Base-by-base conservation (phyloP, 2,329 filamentous ascomycete genomes). In the Calonectria multiphialidica region DNA sequence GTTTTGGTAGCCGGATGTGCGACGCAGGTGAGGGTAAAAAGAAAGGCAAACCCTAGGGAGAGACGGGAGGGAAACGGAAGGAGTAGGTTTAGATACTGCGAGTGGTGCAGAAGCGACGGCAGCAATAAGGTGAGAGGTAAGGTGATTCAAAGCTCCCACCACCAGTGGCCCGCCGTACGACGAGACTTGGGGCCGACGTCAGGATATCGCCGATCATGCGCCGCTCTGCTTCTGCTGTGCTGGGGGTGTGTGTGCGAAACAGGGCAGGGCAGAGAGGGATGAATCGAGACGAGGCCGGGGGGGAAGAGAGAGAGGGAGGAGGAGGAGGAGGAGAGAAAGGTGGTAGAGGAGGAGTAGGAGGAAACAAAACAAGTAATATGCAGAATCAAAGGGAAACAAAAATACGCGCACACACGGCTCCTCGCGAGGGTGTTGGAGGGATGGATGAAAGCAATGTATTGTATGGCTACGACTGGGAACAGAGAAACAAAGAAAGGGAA, bases 61-160 rank as follows among this genome's bases (percentile, higher is more conserved):
- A 72, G 67, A 61, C 59, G 37, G 40, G 23, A 55, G 67, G 53
- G 37, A 25, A 62, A 68, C 59, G 28, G 5, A 30, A 69, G 57
- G 67, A 59, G 53, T 59, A 59, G 53, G 35, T 59, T 59, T 59
- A 59, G 53, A 21, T 59, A 59, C n/a, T 40, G 35, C 53, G 21
- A 23, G 33, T 59, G 53, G 53, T 59, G 53, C 53, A 59, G 33
- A 40, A 59, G 53, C 53, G 35, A 21, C 53, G 53, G 25, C 49
- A 15, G 35, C 37, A 25, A 66, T 71, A 74, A 78, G 66, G 72
- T 73, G 75, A 74, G 74, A 68, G 33, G 65, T 75, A 72, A 74
- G 74, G 72, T 72, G 72, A 72, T 73, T 63, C 55, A 55, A 28
- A 63, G 47, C 63, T 71, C 63, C 64, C 64, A 65, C 42, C 68